A percentile compares a stretch with the other conserved stretches of the same genome.
Evolutionary conservation across 148 eudicot species (phyloP).

Genomic region (Camellia sinensis): DNA sequence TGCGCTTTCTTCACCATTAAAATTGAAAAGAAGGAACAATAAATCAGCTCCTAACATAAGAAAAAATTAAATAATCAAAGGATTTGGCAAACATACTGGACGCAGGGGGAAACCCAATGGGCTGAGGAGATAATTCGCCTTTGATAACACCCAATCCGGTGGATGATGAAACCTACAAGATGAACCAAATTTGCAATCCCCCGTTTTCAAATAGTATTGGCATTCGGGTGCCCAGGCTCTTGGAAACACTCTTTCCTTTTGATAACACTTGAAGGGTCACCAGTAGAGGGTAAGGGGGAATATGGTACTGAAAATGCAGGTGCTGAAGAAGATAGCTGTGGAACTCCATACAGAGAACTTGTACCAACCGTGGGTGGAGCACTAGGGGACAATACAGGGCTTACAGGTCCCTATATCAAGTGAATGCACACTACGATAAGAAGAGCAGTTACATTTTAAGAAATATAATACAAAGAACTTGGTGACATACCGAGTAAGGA

Average conservation of each 20-base stretch:
- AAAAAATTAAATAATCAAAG: background rate
- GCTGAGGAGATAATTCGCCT: constrained; percentile 54
- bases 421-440: constrained; percentile 8
- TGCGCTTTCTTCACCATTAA: background rate
- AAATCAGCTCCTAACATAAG: background rate
- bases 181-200: too few relatives aligned
- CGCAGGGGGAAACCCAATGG: constrained; percentile 84
- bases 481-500: constrained; percentile 66
- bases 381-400: constrained; percentile 75
- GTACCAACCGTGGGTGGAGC: constrained; percentile 58
- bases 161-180: constrained; percentile 51
- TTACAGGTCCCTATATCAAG: constrained; percentile 66
- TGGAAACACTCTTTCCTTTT: constrained; percentile 55
- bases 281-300: constrained; percentile 43
- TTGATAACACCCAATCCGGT: constrained; percentile 51
- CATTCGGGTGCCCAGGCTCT: constrained; percentile 18
- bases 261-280: constrained; percentile 37
- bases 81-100: constrained; percentile 54
- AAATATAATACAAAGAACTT: background rate
- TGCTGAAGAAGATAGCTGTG: constrained; percentile 57
- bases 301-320: constrained; percentile 58
- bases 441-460: background rate
- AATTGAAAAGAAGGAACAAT: background rate
- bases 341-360: constrained; percentile 61
- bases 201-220: too few relatives aligned